A percentile compares a stretch with the other conserved stretches of the same genome.
These are phyloP conservation scores for Daedaleopsis sinensis DNA, from an alignment of 768 basidiomycete genomes.

Conservation along the genomic window DNA sequence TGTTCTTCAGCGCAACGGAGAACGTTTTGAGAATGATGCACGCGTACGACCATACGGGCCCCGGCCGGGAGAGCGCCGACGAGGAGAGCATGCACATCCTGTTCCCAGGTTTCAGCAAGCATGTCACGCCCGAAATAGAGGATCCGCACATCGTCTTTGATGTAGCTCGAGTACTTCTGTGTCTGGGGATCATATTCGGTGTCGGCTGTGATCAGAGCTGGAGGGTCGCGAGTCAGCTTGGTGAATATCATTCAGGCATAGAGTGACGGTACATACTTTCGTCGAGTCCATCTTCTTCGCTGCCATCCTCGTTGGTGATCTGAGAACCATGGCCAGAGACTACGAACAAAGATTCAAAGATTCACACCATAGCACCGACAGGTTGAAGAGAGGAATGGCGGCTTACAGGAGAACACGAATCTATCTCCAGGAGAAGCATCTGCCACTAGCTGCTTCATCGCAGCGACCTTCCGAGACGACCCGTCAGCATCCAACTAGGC, in stretches of 20 bases:
- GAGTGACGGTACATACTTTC: constrained; percentile 58
- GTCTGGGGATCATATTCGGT: constrained; percentile 4
- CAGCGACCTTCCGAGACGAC: no score
- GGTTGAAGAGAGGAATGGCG: no score
- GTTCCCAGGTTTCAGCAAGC: no score
- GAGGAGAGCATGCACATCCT: constrained; percentile 24
- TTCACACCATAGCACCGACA: no score
- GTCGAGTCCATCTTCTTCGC: constrained; percentile 54
- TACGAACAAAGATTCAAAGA: no score
- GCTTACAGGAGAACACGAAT: constrained; percentile 63
- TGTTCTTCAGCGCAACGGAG: no score
- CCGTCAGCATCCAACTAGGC: no score
- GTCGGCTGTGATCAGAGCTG: constrained; percentile 30
- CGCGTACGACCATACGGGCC: constrained; percentile 24
- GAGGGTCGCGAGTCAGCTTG: no score
- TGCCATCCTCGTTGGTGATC: constrained; percentile 42
- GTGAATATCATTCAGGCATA: no score
- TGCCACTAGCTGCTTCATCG: constrained; percentile 47
- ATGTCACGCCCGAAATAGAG: neutral
- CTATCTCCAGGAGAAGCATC: constrained; percentile 49
- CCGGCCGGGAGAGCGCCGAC: constrained; percentile 27
- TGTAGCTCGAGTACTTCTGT: constrained; percentile 21
- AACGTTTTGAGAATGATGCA: no score
- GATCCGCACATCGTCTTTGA: constrained; percentile 34
- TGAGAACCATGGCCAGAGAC: constrained; percentile 57